phyloP scores from a whole-genome alignment of 208 protist genomes.

The Wallacemonas rigidus region DNA sequence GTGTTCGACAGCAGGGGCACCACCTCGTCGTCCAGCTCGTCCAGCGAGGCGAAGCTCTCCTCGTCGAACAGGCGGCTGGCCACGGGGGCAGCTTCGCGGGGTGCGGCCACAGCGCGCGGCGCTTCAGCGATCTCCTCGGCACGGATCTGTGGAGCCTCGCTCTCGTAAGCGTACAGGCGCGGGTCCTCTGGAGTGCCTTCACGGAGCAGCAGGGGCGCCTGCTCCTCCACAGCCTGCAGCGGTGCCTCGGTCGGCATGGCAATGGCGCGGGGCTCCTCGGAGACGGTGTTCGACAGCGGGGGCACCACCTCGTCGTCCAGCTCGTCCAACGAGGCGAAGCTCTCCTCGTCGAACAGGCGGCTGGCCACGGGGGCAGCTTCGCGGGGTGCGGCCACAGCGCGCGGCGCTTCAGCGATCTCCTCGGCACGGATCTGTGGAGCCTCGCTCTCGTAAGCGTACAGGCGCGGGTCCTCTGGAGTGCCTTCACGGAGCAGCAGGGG shows the following conservation, averaged over 20 bases:
- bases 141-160: background rate
- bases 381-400: background rate
- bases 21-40: background rate
- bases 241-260: background rate
- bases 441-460: constrained; percentile 3
- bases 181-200: background rate
- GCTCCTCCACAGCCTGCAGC: background rate
- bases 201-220: background rate
- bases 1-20: background rate
- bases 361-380: background rate
- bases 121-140: constrained; percentile 1
- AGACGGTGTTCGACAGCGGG: background rate
- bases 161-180: background rate
- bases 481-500: background rate
- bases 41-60: constrained; percentile 14
- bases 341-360: constrained; percentile 7
- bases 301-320: background rate
- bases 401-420: constrained; percentile 1
- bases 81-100: background rate
- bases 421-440: background rate
- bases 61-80: background rate
- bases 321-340: constrained; percentile 11
- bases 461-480: background rate
- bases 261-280: background rate
- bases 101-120: background rate